These are phyloP conservation scores for Verticillium tricorpus DNA, from an alignment of 2,329 filamentous ascomycete species.

Conservation along the genomic window DNA sequence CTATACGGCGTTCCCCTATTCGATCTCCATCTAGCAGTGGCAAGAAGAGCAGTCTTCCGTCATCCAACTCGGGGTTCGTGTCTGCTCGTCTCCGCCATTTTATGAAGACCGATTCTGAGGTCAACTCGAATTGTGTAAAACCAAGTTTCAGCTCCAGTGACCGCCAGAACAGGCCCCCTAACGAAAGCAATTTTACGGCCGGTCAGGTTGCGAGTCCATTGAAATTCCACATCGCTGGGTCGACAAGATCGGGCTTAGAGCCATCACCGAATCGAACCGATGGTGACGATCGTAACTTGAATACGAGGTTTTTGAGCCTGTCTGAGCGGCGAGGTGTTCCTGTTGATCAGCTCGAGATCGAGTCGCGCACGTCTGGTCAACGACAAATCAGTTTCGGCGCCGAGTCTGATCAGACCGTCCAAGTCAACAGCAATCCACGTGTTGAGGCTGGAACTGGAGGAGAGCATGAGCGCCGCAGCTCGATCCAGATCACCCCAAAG, in stretches of 20 bases:
- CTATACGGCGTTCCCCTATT: not conserved
- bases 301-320: not conserved
- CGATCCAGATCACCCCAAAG: slow-evolving; percentile 8
- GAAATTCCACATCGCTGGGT: not conserved
- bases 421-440: not conserved
- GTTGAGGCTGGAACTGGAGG: slow-evolving; percentile 13
- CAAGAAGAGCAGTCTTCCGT: not conserved
- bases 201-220: not conserved
- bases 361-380: not conserved
- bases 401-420: not conserved
- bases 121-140: not conserved
- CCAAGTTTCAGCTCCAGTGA: not conserved
- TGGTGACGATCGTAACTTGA: not conserved
- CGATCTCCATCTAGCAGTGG: not conserved
- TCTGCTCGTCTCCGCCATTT: not conserved
- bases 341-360: not conserved
- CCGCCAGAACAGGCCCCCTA: not conserved
- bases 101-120: not conserved
- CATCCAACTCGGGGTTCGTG: not conserved
- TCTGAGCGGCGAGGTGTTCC: not conserved
- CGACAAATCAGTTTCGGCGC: not conserved
- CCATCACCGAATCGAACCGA: not conserved
- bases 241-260: not conserved
- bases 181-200: not conserved
- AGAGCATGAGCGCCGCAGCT: not conserved